Base-by-base conservation (phyloP, 1,284 basidiomycete genomes). In the Ustilago sp. region DNA sequence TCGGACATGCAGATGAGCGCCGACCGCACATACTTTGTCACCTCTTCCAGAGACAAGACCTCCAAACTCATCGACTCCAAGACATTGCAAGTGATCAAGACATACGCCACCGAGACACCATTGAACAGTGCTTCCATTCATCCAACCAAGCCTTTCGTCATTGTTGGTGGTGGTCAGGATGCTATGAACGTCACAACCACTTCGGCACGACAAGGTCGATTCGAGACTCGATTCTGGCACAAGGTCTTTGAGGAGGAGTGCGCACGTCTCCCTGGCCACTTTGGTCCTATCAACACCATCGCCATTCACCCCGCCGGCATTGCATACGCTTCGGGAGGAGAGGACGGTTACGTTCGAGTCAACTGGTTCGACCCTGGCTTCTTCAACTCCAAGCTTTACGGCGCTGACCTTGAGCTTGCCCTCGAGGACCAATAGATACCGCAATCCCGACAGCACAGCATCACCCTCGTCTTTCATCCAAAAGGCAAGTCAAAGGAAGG, bases 221-320 rank as follows among this genome's bases (percentile, higher is more conserved):
- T 99, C 87, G 97, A 99, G 88, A 94, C 95, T 4, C 90, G 95
- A 54, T 98, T 99, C 89, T 99, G 95, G 94, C 96, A 99, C 89
- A 94, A 93, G 85, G 90, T 99, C 50, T 94, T 98, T 82, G 96
- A 98, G 87, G 96, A 99, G 89, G 96, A 99, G 87, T 93, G 98
- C 69, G 94, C 95, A 28, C 91, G 95, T 43, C 94, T 99, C 6
- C 83, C 84, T 1, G 84, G 83, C 60, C 71, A 98, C 79, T 90
- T 98, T 87, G 96, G 96, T 47, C 96, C 97, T 57, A 93, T 98
- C 88, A 99, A 99, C 89, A 98, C 97, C 12, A 92, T 99, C 73
- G 95, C 95, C 35, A 92, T 96, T 8, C 94, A 97, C 85, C 96
- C 97, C 12, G 89, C 90, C 58, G 95, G 95, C 51, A 93, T 91